Evolutionary conservation across 305 asterid genomes (phyloP), one percentile per base, ranked within the genome.

Genomic region (Fraxinus floribunda): DNA sequence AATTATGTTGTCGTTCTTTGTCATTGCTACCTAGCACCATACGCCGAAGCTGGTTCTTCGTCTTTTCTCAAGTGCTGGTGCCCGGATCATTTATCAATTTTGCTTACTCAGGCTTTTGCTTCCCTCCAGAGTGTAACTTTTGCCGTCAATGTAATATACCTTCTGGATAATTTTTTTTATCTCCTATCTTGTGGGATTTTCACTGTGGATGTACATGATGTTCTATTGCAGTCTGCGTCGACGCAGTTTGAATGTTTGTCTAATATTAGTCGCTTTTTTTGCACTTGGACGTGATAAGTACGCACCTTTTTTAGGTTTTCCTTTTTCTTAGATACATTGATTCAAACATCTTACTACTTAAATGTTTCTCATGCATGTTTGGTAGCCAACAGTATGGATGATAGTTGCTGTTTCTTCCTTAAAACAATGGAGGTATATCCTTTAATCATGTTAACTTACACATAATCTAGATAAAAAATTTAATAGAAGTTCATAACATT

Each of bases 1-100:
- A 80, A 11, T 81, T 38, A 38, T 91, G 92, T 87, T 90, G 92
- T 87, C 89, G 90, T 87, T 83, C 68, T 82, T 35, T 52, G 39
- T 70, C 66, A 66, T 77, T 36, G 78, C 75, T 13, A 18, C 35
- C 22, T 68, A 68, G 13, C 15, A 22, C 78, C 64, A 9, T 82
- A 44, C 46, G 8, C 7, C 57, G 52, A 36, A 41, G 55, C 49
- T 24, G 20, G 85, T 41, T 78, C 35, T 71, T 78, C 29, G 30
- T 64, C 62, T 32, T 75, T 82, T 62, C 18, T 71, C 79, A 81
- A 60, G 77, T 46, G 80, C 74, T 35, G 49, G 76, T 78, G 84
- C 84, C 80, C 75, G 36, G 62, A 78, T 84, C 80, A 81, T 84
- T 87, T 85, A 87, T 89, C 87, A 84, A 73, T 85, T 88, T 87